These are phyloP conservation scores for Globisporangium splendens DNA, from an alignment of 352 stramenopile genomes.

Conservation along the genomic window DNA sequence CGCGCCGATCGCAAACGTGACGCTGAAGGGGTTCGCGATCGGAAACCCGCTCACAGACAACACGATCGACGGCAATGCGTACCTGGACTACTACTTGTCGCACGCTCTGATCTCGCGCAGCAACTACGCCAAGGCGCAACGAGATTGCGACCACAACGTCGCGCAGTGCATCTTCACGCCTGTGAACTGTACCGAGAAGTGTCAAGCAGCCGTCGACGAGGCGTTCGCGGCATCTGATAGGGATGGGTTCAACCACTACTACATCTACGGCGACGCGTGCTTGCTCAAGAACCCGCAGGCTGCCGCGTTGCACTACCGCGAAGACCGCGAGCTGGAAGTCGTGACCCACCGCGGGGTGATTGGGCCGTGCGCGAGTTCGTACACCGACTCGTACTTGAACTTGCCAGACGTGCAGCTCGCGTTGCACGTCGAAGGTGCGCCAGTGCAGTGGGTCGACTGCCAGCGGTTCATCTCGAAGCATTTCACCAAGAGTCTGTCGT, in stretches of 20 bases:
- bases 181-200: constrained; percentile 41
- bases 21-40: constrained; percentile 67
- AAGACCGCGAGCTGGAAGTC: constrained; percentile 17
- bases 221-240: constrained; percentile 35
- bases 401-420: constrained; percentile 45
- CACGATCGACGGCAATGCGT: constrained; percentile 55
- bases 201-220: constrained; percentile 38
- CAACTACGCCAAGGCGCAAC: constrained; percentile 50
- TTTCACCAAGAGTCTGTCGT: constrained; percentile 7
- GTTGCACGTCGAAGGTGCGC: constrained; percentile 44
- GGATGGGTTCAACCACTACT: constrained; percentile 58
- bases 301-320: constrained; percentile 26
- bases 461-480: constrained; percentile 37
- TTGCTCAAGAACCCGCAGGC: constrained; percentile 50
- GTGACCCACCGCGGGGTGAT: constrained; percentile 44
- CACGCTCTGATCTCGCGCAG: constrained; percentile 70
- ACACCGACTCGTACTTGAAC: constrained; percentile 52
- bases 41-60: constrained; percentile 74
- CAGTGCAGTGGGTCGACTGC: constrained; percentile 55
- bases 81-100: constrained; percentile 78
- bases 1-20: constrained; percentile 37
- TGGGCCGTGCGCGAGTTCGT: constrained; percentile 50
- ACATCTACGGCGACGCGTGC: constrained; percentile 72
- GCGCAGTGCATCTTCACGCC: constrained; percentile 60
- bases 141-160: constrained; percentile 48